Evolutionary conservation across 2,329 filamentous ascomycete species (phyloP), one percentile per base, ranked within the genome.

Genomic region (Nemania serpens): DNA sequence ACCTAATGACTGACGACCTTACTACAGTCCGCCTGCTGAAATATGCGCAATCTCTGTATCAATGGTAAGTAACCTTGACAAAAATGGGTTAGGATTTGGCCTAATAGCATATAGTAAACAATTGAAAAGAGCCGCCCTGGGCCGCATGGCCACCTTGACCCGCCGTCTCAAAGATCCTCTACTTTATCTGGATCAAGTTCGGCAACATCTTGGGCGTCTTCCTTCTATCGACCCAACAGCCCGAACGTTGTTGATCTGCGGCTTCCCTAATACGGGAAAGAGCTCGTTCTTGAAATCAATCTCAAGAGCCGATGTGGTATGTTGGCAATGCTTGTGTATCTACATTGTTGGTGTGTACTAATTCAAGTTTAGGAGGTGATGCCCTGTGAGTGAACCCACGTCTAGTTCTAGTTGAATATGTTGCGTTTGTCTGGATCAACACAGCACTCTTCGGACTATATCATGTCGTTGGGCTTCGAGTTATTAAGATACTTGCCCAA

Each of bases 181-280:
- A 51, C 83, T 96, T 66, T 99, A 98, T 77, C 87, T 99, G 62
- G 95, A 99, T 78, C 93, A 98, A 79, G 92, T 96, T 67, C 89
- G 95, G 69, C 94, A 98, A 82, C 96, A 99, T 81, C 82, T 99
- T 74, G 95, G 94, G 64, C 93, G 95, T 89, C 87, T 99, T 67
- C 96, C 95, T 4, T 88, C 93, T n/a, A 99, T 99, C 76, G 96
- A 99, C 76, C 95, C 95, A 59, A 99, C 97, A 75, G 99, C 95
- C 41, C 85, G 95, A 70, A 99, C 95, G 1, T 87, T 99, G 46
- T 84, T 99, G 67, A 97, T 99, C 70, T 97, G 94, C 77, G 95
- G 95, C 55, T 98, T 98, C 76, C 95, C 95, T 70, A 99, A 99
- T 72, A 93, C 96, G 65, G 93, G 95, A 78, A 99, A 99, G 82